phyloP scores from a whole-genome alignment of 192 early-diverging fungal species.

The Entophlyctis helioformis region DNA sequence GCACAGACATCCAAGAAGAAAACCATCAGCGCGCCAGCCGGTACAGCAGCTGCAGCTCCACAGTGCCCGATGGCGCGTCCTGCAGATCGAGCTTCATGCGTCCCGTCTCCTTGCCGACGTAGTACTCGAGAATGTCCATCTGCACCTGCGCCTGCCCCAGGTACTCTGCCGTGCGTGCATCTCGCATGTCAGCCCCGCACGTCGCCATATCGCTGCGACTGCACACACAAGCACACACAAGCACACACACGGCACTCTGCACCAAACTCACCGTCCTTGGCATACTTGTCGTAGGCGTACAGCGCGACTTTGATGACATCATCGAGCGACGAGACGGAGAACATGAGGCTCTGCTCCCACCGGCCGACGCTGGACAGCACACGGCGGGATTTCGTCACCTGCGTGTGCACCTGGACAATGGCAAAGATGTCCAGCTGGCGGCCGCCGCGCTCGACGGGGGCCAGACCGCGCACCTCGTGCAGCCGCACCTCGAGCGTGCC shows the following conservation, averaged over 20 bases:
- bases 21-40: neutral
- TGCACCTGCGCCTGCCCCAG: constrained; percentile 19
- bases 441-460: neutral
- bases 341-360: constrained; percentile 23
- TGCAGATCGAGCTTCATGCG: constrained; percentile 11
- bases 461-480: no score
- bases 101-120: constrained; percentile 27
- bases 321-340: constrained; percentile 21
- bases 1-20: no score
- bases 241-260: neutral
- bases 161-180: constrained; percentile 12
- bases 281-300: constrained; percentile 29
- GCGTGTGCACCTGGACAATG: constrained; percentile 11
- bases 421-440: constrained; percentile 14
- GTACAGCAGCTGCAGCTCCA: constrained; percentile 4
- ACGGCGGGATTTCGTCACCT: constrained; percentile 13
- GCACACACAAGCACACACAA: neutral
- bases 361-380: constrained; percentile 5
- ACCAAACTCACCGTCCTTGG: constrained; percentile 17
- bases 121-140: constrained; percentile 34
- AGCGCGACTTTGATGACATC: constrained; percentile 17
- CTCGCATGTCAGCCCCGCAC: neutral
- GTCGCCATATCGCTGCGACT: neutral
- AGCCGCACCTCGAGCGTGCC: no score
- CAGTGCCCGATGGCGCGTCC: constrained; percentile 7